Evolutionary conservation across 176 grass and related monocot species (phyloP), one percentile per base, ranked within the genome.

Genomic region (Phoenix roebelenii): DNA sequence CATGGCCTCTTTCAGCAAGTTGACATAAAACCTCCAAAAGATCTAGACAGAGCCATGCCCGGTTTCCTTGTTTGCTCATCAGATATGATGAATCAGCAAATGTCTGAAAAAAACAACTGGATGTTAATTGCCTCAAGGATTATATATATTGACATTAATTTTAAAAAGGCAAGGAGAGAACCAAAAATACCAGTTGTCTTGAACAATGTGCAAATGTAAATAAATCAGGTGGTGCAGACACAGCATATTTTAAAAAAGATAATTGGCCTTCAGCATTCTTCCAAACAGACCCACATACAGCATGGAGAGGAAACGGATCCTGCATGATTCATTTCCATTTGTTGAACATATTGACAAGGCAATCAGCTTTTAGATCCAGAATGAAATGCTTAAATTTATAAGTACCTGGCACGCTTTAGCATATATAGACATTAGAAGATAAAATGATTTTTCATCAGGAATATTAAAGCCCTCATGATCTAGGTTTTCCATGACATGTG

Each of bases 231-330:
- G 81, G 62, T 7, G 81, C 73, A 25, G 66, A 78, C 59, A 83
- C 84, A 1, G 87, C 87, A 85, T 91, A 73, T 74, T 83, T 91
- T 57, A 97, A 75, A 51, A 97, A 85, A 55, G 92, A 97, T 57
- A 97, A 56, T n/a, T 91, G 92, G 53, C 87, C 92, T 77, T 97
- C 87, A 75, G 79, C 77, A 88, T 91, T 91, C 56, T 82, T 97
- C 92, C 92, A 97, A 49, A 85, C 66, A 66, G 87, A 88, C 48
- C 87, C 87, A 80, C 83, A 97, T 64, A 91, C 60, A 18, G 81
- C 87, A 78, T 91, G 68, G 71, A 97, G 87, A n/a, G 92, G 87
- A 79, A 97, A 97, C 49, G 81, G 92, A 76, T 97, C 81, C 84
- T 91, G 64, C 23, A 75, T 50, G 58, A 77, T 69, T 49, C 54